Evolutionary conservation across 495 filamentous ascomycete genomes (phyloP), one percentile per base, ranked within the genome.

Genomic region (Ascobolus immersus): DNA sequence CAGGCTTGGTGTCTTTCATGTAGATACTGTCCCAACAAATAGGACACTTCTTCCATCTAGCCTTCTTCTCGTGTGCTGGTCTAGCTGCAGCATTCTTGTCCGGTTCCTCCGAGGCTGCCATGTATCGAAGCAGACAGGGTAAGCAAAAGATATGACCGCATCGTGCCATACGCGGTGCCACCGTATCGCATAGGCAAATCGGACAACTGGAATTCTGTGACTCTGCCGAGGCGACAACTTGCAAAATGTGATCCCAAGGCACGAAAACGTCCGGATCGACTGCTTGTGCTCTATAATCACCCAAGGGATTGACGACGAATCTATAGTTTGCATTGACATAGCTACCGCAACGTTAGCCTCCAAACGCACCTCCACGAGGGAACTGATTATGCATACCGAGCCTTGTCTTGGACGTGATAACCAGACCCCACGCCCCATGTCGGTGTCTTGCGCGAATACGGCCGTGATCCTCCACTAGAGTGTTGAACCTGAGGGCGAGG

Each of bases 61-160:
- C 64, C 51, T 63, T 73, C 50, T 73, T 79, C 38, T 75, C 69
- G 7, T 61, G 64, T 2, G 60, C 30, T n/a, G 25, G 25, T 40
- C n/a, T 4, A 24, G 31, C n/a, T 14, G 21, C 21, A 21, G 32
- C 15, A 13, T 28, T 38, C 4, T 57, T 59, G 12, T 67, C 61
- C 1, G 65, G 64, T 17, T 69, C 73, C 22, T 79, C 76, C 1
- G 59, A 65, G 5, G 80, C 73, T 44, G 89, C 78, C 84, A 96
- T 93, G 48, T 89, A 96, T 26, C 86, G 74, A 35, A 93, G 73
- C 22, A 94, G 57, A 51, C 86, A 96, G 9, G 86, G 75, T 26
- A 93, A 59, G 51, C 86, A 96, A 48, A 93, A 93, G 17, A 96
- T 92, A 49, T 96, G 86, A 10, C 86, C 86, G 49, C 86, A 96